A percentile compares a stretch with the other conserved stretches of the same genome.
phyloP scores from a whole-genome alignment of 164 flowering plant genomes.

The Liriodendron chinense region DNA sequence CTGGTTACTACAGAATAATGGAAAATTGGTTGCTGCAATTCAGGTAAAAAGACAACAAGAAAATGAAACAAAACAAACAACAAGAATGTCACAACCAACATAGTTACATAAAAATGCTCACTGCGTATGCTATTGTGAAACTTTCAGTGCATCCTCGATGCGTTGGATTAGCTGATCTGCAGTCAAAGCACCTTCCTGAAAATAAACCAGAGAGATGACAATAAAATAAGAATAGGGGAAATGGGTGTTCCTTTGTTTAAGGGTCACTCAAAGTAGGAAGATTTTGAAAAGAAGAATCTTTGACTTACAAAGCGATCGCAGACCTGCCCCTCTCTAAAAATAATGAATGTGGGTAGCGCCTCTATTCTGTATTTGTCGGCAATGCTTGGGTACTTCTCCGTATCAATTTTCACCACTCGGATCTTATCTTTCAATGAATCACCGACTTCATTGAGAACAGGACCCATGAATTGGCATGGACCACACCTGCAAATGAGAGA shows the following conservation, averaged over 20 bases:
- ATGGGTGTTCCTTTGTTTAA: neutral
- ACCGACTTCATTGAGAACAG: slow-evolving; percentile 73
- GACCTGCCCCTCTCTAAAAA: slow-evolving; percentile 81
- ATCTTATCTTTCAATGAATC: slow-evolving; percentile 55
- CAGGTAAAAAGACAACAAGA: neutral
- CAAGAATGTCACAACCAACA: neutral
- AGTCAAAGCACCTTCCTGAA: slow-evolving; percentile 84
- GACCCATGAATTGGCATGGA: slow-evolving; percentile 94
- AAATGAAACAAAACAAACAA: no score
- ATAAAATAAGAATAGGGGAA: neutral
- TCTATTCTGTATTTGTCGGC: slow-evolving; percentile 66
- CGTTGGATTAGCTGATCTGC: slow-evolving; percentile 64
- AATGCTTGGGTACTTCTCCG: slow-evolving; percentile 83
- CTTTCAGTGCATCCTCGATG: slow-evolving; percentile 47
- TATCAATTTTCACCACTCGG: slow-evolving; percentile 86
- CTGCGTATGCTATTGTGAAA: slow-evolving; percentile 37
- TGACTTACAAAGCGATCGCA: slow-evolving; percentile 84
- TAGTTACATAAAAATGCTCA: slow-evolving; percentile 9
- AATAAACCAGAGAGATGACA: neutral
- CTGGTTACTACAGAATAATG: neutral
- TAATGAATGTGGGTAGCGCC: slow-evolving; percentile 88
- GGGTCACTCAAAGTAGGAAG: neutral
- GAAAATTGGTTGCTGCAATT: neutral
- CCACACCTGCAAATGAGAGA: slow-evolving; percentile 79
- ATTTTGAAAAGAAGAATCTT: neutral